Base-by-base conservation (phyloP, 2,329 filamentous ascomycete genomes). In the Neopestalotiopsis clavispora region DNA sequence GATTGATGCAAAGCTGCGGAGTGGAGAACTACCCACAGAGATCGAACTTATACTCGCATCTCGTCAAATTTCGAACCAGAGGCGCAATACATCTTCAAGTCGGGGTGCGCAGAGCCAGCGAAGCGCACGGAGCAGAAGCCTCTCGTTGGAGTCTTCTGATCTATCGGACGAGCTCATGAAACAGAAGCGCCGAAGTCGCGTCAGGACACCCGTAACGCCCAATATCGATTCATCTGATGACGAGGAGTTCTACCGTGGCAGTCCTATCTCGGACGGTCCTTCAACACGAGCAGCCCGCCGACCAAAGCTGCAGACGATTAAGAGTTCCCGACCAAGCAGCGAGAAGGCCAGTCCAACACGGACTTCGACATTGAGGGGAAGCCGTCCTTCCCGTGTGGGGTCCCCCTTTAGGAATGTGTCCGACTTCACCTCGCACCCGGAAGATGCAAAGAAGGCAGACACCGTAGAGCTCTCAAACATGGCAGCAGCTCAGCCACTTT, bases 1-100 rank as follows among this genome's bases (percentile, higher is more conserved):
- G 28, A 78, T 83, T 67, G 82, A 83, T 74, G 84, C 84, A 70
- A 85, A 81, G 75, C 76, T 85, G 49, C 82, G 78, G 67, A 84
- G 79, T 71, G 81, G 82, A 52, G 82, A 83, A 72, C 78, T 72
- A 20, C 78, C 76, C 23, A 67, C 73, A 6, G 74, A 74, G 65
- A 70, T 70, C 17, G 76, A 78, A 56, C 72, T 74, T 23, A 70
- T 68, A 45, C 64, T 73, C 4, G 71, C 73, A 17, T 40, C 72
- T 14, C 70, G 72, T 20, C 69, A 59, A 30, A 69, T 61, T 28
- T 69, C 56, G 38, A 67, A 42, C 4, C 56, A 60, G 20, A 68
- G 70, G 42, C 62, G 73, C 52, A 73, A 71, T 42, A 75, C 71
- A 3, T 71, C 70, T 6, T 69, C 68, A 20, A 70, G 67, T 56